Evolutionary conservation across 495 filamentous ascomycete species (phyloP).

Genomic region (Letharia columbiana): DNA sequence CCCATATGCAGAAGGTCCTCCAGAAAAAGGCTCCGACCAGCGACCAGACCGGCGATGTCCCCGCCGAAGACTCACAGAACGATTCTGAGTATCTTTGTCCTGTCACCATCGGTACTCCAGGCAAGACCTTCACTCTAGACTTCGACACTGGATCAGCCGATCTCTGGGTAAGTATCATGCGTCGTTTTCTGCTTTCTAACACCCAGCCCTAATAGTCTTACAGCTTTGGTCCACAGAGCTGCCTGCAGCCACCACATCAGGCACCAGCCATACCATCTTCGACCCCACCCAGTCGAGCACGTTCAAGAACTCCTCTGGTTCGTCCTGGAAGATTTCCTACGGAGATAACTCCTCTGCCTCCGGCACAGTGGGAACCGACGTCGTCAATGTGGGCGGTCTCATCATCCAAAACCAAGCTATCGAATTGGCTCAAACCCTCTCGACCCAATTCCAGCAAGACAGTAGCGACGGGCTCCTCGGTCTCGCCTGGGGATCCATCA

Average conservation of each 20-base stretch:
- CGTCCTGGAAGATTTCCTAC: slow-evolving; percentile 63
- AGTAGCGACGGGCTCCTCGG: slow-evolving; percentile 67
- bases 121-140: slow-evolving; percentile 57
- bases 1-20: slow-evolving; percentile 38
- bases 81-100: slow-evolving; percentile 62
- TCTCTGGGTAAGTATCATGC: slow-evolving; percentile 54
- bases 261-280: slow-evolving; percentile 43
- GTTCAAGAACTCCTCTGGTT: slow-evolving; percentile 43
- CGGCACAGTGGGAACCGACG: slow-evolving; percentile 62
- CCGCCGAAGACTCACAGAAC: slow-evolving; percentile 66
- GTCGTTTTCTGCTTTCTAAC: slow-evolving; percentile 17
- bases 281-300: slow-evolving; percentile 54
- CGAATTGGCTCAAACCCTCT: slow-evolving; percentile 59
- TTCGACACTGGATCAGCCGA: slow-evolving; percentile 74
- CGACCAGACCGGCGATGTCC: slow-evolving; percentile 45
- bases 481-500: slow-evolving; percentile 61
- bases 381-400: slow-evolving; percentile 59
- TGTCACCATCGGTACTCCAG: slow-evolving; percentile 59
- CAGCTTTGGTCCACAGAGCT: slow-evolving; percentile 58
- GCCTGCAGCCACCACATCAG: slow-evolving; percentile 31
- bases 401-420: slow-evolving; percentile 58
- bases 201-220: slow-evolving; percentile 22
- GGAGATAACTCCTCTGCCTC: slow-evolving; percentile 65
- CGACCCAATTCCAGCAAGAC: slow-evolving; percentile 49
- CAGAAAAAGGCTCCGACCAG: slow-evolving; percentile 40